phyloP scores from a whole-genome alignment of 208 protist species.

The Leishmania martiniquensis region DNA sequence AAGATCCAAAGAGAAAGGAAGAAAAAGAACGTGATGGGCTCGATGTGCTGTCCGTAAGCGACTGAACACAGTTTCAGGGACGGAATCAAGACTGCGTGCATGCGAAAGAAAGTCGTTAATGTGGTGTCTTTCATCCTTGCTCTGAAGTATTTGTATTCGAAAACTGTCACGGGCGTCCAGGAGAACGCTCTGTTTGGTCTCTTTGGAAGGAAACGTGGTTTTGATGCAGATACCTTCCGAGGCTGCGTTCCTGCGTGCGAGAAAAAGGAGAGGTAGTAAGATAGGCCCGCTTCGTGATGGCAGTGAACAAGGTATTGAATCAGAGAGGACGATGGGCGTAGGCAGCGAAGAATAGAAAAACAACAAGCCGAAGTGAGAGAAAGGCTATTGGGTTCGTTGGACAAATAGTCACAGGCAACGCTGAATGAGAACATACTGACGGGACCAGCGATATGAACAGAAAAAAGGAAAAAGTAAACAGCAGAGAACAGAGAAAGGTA shows the following conservation, averaged over 20 bases:
- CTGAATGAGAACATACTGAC: neutral
- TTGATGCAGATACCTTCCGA: neutral
- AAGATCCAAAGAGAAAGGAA: neutral
- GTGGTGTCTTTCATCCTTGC: neutral
- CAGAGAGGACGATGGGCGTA: neutral
- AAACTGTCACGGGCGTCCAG: neutral
- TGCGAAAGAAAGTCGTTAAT: neutral
- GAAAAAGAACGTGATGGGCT: constrained; percentile 13
- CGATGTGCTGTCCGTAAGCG: constrained; percentile 17
- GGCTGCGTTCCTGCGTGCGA: neutral
- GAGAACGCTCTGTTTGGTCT: neutral
- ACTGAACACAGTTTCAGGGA: constrained; percentile 7
- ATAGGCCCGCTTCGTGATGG: neutral
- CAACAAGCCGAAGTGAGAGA: neutral
- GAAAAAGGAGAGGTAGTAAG: neutral
- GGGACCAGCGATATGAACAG: neutral
- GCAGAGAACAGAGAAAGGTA: neutral
- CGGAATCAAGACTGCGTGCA: neutral
- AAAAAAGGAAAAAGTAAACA: neutral
- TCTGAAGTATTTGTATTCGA: neutral
- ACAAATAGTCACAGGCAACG: neutral
- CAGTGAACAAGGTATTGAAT: neutral
- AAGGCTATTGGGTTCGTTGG: neutral
- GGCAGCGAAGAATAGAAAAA: neutral
- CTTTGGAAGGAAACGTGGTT: neutral